phyloP scores from a whole-genome alignment of 2,329 filamentous ascomycete genomes.

The Parascedosporium putredinis region DNA sequence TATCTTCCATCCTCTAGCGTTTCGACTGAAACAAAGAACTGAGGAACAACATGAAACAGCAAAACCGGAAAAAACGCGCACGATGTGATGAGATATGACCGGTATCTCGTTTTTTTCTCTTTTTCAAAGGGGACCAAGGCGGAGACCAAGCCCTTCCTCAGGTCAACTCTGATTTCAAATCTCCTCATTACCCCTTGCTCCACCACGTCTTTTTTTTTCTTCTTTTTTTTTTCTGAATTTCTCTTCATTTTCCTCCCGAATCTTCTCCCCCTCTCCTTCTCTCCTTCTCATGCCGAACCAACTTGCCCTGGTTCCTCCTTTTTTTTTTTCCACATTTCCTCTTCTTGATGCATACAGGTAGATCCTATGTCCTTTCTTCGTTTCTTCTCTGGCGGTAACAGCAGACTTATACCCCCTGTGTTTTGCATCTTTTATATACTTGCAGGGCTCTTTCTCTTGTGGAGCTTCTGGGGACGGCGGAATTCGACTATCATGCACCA shows the following conservation, averaged over 20 bases:
- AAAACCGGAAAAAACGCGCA: not conserved
- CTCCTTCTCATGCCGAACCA: too few relatives aligned
- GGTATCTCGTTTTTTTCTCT: not conserved
- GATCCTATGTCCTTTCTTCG: not conserved
- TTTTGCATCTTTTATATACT: not conserved
- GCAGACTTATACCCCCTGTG: not conserved
- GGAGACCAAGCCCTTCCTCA: not conserved
- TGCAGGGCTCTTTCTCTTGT: not conserved
- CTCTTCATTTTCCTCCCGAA: not conserved
- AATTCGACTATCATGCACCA: not conserved
- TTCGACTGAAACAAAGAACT: too few relatives aligned
- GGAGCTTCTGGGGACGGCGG: not conserved
- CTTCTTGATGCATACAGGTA: conserved; percentile 6
- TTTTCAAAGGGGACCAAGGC: too few relatives aligned
- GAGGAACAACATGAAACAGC: too few relatives aligned
- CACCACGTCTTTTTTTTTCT: not conserved
- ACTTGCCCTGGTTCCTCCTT: too few relatives aligned
- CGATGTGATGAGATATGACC: conserved; percentile 2
- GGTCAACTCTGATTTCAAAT: conserved; percentile 1
- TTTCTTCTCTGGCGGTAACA: not conserved
- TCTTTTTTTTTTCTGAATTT: not conserved
- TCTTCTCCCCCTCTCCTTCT: too few relatives aligned
- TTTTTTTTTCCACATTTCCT: too few relatives aligned
- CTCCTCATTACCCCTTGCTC: conserved; percentile 5
- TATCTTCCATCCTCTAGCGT: not conserved